phyloP scores from a whole-genome alignment of 176 grass and related monocot species.

The Phoenix roebelenii region DNA sequence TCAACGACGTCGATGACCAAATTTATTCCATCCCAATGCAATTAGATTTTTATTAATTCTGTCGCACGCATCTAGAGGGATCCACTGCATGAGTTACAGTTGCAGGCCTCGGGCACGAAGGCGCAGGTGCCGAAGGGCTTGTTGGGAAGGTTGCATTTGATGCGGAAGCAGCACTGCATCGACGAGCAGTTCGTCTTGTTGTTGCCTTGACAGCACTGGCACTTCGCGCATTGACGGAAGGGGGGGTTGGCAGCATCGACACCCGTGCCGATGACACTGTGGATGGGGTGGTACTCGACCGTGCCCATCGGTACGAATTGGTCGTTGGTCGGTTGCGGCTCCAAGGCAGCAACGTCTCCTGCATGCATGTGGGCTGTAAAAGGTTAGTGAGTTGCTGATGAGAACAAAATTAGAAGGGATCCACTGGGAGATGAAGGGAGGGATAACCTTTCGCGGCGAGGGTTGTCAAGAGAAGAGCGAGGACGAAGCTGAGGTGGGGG shows the following conservation, averaged over 20 bases:
- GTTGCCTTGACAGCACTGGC: conserved; percentile 45
- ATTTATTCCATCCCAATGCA: too few species aligned
- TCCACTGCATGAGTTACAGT: conserved; percentile 25
- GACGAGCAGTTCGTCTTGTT: conserved; percentile 32
- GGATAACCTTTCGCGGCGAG: background rate
- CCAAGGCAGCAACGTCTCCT: too few species aligned
- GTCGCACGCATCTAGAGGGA: too few species aligned
- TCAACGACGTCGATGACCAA: too few species aligned
- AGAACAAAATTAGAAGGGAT: background rate
- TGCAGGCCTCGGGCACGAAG: conserved; percentile 51
- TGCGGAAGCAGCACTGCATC: conserved; percentile 66
- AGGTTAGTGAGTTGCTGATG: background rate
- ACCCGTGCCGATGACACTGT: background rate
- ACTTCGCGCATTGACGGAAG: conserved; percentile 49
- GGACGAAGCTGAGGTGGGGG: too few species aligned
- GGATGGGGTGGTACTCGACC: background rate
- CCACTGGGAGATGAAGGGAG: background rate
- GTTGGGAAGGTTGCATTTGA: conserved; percentile 61
- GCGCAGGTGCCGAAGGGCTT: conserved; percentile 79
- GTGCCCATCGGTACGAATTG: background rate
- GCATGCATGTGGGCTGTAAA: too few species aligned
- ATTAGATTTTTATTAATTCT: too few species aligned
- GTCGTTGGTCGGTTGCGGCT: background rate
- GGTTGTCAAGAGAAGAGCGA: background rate
- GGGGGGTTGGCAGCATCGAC: background rate